phyloP scores from a whole-genome alignment of 306 rosid species.

The Medicago ruthenica region DNA sequence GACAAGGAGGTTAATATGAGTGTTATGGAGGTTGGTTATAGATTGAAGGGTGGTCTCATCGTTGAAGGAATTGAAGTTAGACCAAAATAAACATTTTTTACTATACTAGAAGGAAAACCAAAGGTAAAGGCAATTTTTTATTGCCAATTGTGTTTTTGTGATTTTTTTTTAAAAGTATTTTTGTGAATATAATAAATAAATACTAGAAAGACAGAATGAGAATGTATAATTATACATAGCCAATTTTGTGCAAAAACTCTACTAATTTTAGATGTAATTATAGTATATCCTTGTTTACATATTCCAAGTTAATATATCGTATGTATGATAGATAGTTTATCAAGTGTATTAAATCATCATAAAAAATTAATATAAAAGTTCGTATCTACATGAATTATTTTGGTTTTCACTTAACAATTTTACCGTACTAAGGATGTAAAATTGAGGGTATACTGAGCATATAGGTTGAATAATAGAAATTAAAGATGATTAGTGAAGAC shows the following conservation, averaged over 20 bases:
- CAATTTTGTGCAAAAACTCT: background rate
- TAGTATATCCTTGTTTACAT: too few relatives aligned
- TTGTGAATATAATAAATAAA: background rate
- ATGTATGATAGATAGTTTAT: background rate
- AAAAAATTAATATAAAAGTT: too few relatives aligned
- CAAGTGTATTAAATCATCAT: background rate
- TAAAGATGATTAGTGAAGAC: too few relatives aligned
- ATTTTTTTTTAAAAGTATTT: background rate
- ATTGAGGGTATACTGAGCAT: too few relatives aligned
- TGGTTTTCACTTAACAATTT: background rate
- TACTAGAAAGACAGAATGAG: background rate
- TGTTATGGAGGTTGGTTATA: conserved; percentile 61
- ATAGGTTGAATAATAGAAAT: too few relatives aligned
- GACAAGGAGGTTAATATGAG: conserved; percentile 59
- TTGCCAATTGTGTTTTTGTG: background rate
- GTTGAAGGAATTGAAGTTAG: conserved; percentile 68
- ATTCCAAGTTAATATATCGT: too few relatives aligned
- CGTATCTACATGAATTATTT: too few relatives aligned
- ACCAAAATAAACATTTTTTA: conserved; percentile 40
- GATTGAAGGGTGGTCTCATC: conserved; percentile 67
- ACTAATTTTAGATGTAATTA: too few relatives aligned
- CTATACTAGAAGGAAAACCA: background rate
- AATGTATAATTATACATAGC: background rate
- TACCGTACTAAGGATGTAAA: background rate
- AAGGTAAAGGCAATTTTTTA: background rate